Evolutionary conservation across 768 basidiomycete species (phyloP).

Genomic region (Lepiota brunneoincarnata): DNA sequence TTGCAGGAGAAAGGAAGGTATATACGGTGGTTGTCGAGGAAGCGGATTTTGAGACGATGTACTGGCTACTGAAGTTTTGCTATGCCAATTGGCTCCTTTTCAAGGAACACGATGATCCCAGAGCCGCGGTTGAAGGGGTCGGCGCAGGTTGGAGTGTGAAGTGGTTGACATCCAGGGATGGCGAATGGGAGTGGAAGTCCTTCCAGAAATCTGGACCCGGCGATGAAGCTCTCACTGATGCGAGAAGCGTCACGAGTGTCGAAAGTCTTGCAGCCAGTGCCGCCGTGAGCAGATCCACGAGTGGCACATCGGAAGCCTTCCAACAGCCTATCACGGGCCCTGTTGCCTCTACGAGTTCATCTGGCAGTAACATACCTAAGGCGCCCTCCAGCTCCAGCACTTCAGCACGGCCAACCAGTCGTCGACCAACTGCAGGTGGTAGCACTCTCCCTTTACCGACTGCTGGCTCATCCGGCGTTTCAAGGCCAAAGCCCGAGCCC

Average conservation of each 20-base stretch:
- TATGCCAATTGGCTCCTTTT: constrained; percentile 77
- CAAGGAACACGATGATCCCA: constrained; percentile 65
- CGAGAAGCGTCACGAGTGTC: constrained; percentile 48
- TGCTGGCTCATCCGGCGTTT: constrained; percentile 23
- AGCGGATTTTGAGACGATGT: constrained; percentile 74
- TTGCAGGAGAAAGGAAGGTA: constrained; percentile 50
- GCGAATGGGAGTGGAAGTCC: constrained; percentile 73
- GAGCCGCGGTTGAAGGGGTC: constrained; percentile 62
- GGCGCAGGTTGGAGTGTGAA: constrained; percentile 66
- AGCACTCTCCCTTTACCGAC: constrained; percentile 18
- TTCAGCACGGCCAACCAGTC: constrained; percentile 16
- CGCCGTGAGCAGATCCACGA: constrained; percentile 27
- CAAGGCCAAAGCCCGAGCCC: constrained; percentile 38
- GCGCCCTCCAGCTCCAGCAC: constrained; percentile 4
- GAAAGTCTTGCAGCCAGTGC: constrained; percentile 37
- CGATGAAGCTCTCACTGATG: constrained; percentile 36
- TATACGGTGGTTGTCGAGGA: constrained; percentile 74
- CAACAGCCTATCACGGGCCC: constrained; percentile 20
- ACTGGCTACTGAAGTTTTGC: constrained; percentile 75
- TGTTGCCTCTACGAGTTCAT: constrained; percentile 21
- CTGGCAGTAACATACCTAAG: constrained; percentile 13
- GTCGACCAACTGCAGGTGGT: constrained; percentile 19
- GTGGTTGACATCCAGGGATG: constrained; percentile 46
- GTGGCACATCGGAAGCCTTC: constrained; percentile 26
- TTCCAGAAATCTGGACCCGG: constrained; percentile 37